phyloP scores from a whole-genome alignment of 2,329 filamentous ascomycete genomes.

The Colletotrichum filicis region DNA sequence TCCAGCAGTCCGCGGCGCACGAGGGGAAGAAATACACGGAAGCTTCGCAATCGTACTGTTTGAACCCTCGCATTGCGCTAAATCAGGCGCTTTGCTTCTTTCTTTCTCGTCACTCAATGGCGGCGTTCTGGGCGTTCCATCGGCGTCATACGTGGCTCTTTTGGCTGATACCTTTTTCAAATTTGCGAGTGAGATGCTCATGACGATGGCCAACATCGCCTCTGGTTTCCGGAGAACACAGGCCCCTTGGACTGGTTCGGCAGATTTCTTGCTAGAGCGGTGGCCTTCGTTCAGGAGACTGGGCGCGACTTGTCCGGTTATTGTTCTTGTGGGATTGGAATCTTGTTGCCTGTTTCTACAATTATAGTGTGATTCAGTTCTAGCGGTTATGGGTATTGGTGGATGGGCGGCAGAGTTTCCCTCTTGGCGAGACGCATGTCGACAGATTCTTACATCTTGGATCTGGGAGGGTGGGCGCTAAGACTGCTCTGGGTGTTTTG shows the following conservation, averaged over 20 bases:
- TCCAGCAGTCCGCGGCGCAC: not conserved
- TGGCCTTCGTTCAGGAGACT: not conserved
- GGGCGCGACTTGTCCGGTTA: not conserved
- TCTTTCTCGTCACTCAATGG: slow-evolving; percentile 22
- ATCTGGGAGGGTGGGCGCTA: not conserved
- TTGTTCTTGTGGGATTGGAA: not conserved
- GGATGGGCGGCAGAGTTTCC: not conserved
- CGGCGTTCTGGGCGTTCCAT: slow-evolving; percentile 35
- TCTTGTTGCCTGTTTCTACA: not conserved
- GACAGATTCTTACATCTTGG: not conserved
- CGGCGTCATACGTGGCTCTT: slow-evolving; percentile 33
- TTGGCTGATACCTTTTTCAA: slow-evolving; percentile 33
- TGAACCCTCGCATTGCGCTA: not conserved
- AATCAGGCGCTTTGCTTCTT: not conserved
- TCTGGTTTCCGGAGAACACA: not conserved
- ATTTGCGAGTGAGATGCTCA: not conserved
- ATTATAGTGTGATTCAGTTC: not conserved
- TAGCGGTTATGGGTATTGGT: not conserved
- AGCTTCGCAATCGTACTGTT: not conserved
- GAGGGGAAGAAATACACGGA: not conserved
- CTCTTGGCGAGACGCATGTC: not conserved
- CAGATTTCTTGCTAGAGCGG: not conserved
- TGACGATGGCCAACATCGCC: not conserved
- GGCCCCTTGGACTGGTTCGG: not conserved
- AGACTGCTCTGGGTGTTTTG: not conserved